Conservation (phyloP, 805 yeast species). For the Candida montana region DNA sequence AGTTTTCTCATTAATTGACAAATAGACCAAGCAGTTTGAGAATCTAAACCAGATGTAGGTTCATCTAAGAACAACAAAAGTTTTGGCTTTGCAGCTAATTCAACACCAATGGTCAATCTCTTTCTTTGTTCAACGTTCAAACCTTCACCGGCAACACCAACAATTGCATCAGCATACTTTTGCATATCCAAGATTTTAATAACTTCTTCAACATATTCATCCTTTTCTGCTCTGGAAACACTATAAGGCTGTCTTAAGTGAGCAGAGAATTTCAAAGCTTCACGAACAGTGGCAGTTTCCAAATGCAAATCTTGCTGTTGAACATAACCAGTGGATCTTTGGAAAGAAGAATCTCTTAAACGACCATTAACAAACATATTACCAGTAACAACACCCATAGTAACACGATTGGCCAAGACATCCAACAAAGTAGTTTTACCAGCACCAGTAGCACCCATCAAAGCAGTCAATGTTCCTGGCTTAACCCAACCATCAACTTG, state of each 20-base stretch:
- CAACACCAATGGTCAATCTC: conserved; percentile 62
- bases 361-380: conserved; percentile 65
- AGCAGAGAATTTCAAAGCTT: conserved; percentile 64
- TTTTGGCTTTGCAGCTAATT: conserved; percentile 60
- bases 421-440: conserved; percentile 74
- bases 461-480: conserved; percentile 77
- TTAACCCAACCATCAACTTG: conserved; percentile 79
- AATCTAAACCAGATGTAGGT: conserved; percentile 66
- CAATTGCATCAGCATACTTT: conserved; percentile 63
- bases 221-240: conserved; percentile 50
- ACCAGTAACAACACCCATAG: conserved; percentile 66
- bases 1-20: conserved; percentile 55
- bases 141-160: conserved; percentile 72
- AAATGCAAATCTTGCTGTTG: conserved; percentile 76
- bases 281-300: conserved; percentile 62
- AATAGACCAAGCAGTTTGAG: conserved; percentile 65
- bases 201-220: conserved; percentile 60
- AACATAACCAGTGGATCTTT: conserved; percentile 50
- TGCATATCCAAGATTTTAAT: conserved; percentile 60
- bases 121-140: conserved; percentile 61
- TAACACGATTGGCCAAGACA: conserved; percentile 64
- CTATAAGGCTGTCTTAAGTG: conserved; percentile 56
- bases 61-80: conserved; percentile 57
- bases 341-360: conserved; percentile 55
- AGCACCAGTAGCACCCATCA: conserved; percentile 77